Evolutionary conservation across 139 green algal genomes (phyloP), one percentile per base, ranked within the genome.

Genomic region (Chlamydomonas applanata): DNA sequence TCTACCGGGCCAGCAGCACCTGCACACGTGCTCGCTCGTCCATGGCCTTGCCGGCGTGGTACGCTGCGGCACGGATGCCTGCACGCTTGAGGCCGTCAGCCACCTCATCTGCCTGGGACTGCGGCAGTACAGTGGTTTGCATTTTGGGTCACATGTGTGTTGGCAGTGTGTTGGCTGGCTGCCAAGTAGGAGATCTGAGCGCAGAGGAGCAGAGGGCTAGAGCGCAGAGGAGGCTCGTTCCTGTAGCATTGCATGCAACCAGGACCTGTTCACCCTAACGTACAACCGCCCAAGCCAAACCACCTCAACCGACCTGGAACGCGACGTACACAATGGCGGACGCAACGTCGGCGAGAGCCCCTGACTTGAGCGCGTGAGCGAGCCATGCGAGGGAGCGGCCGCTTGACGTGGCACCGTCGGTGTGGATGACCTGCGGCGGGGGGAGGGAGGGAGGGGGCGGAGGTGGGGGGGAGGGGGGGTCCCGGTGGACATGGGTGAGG

Each of bases 241-340:
- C n/a, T n/a, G n/a, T n/a, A n/a, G n/a, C n/a, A n/a, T n/a, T n/a
- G n/a, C n/a, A n/a, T n/a, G n/a, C n/a, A n/a, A n/a, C n/a, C n/a
- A n/a, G n/a, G n/a, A n/a, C n/a, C n/a, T n/a, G n/a, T n/a, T n/a
- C n/a, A n/a, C n/a, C n/a, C n/a, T 13, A 72, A 4, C 19, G 9
- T 57, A 9, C 35, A 72, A n/a, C 27, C 33, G 61, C 69, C 40
- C 4, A 20, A 27, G 44, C 40, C 40, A 49, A 49, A 7, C 40
- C 7, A 7, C 40, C 7, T 7, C 40, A 49, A 49, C 40, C 40
- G 11, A 64, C 72, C 68, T 83, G 75, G 56, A 85, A 85, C 14
- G 62, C 75, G 16, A 76, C 65, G 73, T 97, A 97, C 54, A 95
- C 89, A 53, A 97, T 92, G 54, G 88, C 80, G 2, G 71, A 83